A percentile compares a stretch with the other conserved stretches of the same genome.
Conservation (phyloP, 768 basidiomycete species). For the Boletus bicolor region DNA sequence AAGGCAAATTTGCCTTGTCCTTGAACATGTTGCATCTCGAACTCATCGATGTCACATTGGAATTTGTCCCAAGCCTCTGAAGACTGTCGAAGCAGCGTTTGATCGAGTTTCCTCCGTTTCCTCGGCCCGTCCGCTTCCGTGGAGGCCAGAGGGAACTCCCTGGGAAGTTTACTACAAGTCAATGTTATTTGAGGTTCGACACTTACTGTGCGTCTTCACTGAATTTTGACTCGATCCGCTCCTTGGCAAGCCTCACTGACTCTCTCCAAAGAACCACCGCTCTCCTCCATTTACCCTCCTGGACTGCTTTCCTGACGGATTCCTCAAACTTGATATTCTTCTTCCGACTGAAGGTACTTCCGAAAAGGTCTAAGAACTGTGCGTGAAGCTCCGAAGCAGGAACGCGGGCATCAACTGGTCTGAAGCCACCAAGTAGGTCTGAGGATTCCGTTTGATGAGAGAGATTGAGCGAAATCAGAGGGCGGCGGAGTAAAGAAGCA, state of each 20-base stretch:
- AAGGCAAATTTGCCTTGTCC: conserved; percentile 90
- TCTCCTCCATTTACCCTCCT: conserved; percentile 82
- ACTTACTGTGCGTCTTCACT: conserved; percentile 29
- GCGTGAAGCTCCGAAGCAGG: conserved; percentile 69
- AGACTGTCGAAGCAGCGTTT: conserved; percentile 40
- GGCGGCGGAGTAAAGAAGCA: conserved; percentile 69
- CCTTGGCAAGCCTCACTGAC: conserved; percentile 63
- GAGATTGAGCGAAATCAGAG: conserved; percentile 85
- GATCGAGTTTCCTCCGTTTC: conserved; percentile 68
- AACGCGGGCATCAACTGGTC: conserved; percentile 86
- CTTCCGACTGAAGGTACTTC: conserved; percentile 81
- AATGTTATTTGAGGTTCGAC: not conserved
- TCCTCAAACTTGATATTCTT: conserved; percentile 87
- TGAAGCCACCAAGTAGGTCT: conserved; percentile 92
- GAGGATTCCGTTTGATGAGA: conserved; percentile 96
- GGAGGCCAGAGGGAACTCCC: conserved; percentile 27
- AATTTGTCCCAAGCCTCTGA: conserved; percentile 65
- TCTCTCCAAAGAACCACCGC: conserved; percentile 83
- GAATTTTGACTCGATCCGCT: conserved; percentile 47
- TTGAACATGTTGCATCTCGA: conserved; percentile 86
- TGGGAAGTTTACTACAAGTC: not conserved
- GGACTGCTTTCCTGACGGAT: conserved; percentile 76
- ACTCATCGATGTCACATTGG: conserved; percentile 64
- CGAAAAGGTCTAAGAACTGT: conserved; percentile 78
- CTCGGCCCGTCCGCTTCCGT: conserved; percentile 48